These are phyloP conservation scores for Myochromella boudieri DNA, from an alignment of 768 basidiomycete genomes.

Conservation along the genomic window DNA sequence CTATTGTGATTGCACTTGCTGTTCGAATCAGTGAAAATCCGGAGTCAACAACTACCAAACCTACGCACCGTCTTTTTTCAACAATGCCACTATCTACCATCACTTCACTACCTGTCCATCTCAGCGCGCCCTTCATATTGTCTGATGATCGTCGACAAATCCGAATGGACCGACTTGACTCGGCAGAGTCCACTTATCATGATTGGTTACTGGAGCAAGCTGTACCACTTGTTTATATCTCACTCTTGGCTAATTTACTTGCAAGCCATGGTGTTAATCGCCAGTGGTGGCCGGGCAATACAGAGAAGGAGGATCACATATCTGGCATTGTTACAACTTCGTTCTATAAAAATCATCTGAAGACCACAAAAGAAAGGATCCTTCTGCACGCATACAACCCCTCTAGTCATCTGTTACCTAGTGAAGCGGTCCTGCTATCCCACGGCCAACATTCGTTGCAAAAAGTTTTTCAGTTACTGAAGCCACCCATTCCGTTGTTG, in stretches of 20 bases:
- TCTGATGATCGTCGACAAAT: slow-evolving; percentile 46
- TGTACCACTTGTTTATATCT: slow-evolving; percentile 38
- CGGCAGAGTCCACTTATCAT: slow-evolving; percentile 38
- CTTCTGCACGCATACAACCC: background rate
- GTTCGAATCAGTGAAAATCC: slow-evolving; percentile 31
- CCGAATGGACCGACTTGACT: slow-evolving; percentile 36
- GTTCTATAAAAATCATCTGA: slow-evolving; percentile 8
- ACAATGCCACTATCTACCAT: slow-evolving; percentile 40
- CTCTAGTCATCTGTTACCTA: background rate
- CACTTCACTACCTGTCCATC: slow-evolving; percentile 43
- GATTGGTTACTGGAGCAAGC: slow-evolving; percentile 37
- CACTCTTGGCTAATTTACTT: slow-evolving; percentile 33
- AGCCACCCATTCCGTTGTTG: slow-evolving; percentile 20
- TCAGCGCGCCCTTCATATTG: slow-evolving; percentile 46
- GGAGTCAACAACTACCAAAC: too few relatives aligned
- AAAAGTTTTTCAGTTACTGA: slow-evolving; percentile 21
- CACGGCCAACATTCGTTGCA: slow-evolving; percentile 9
- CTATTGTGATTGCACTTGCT: slow-evolving; percentile 18
- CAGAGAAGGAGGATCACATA: slow-evolving; percentile 14
- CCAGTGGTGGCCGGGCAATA: slow-evolving; percentile 36
- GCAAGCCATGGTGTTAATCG: slow-evolving; percentile 19
- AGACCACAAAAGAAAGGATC: background rate
- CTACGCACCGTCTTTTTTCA: slow-evolving; percentile 36
- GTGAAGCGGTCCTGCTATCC: background rate
- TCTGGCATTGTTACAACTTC: slow-evolving; percentile 1